Evolutionary conservation across 108 stramenopile species (phyloP), one percentile per base, ranked within the genome.

Genomic region (Skeletonema tropicum): DNA sequence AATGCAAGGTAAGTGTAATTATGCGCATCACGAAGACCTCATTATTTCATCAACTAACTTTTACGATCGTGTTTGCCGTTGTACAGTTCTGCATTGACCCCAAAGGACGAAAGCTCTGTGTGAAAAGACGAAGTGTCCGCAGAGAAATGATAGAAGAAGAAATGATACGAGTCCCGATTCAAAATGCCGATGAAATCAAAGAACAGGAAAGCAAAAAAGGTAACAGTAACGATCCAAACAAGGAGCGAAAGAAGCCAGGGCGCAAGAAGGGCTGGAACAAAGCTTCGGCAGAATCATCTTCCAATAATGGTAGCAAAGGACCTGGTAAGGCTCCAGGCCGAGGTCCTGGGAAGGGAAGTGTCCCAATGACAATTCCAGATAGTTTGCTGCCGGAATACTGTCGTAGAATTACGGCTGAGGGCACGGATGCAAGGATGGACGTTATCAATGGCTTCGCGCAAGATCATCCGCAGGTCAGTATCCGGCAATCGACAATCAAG

Each of bases 281-380:
- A 57, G 64, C 61, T 29, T 7, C 69, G n/a, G 21, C 52, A 25
- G 82, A 79, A 59, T 10, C 57, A 21, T 79, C 77, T 12, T 30
- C 66, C 15, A 36, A 70, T 12, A 36, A 70, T 12, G 25, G 60
- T 17, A 70, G 25, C 30, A 79, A 79, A 62, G 38, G 60, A 21
- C 49, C 66, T 19, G 75, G 80, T 35, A 46, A 41, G 19, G 58
- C 64, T 19, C 35, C 68, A 21, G 69, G 57, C 35, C 66, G 75
- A 17, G 79, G 72, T 26, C 75, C 55, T n/a, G 77, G 78, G 11
- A 85, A 88, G 64, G 82, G 81, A 46, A 80, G 70, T 71, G 90
- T 91, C 70, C 87, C 90, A 23, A 93, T 93, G 89, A 68, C 86
- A 2, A 88, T 96, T 25, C 91, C 94, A 26, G 91, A 93, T 58